Evolutionary conservation across 352 stramenopile genomes (phyloP).

Genomic region (Discostella stelligera): DNA sequence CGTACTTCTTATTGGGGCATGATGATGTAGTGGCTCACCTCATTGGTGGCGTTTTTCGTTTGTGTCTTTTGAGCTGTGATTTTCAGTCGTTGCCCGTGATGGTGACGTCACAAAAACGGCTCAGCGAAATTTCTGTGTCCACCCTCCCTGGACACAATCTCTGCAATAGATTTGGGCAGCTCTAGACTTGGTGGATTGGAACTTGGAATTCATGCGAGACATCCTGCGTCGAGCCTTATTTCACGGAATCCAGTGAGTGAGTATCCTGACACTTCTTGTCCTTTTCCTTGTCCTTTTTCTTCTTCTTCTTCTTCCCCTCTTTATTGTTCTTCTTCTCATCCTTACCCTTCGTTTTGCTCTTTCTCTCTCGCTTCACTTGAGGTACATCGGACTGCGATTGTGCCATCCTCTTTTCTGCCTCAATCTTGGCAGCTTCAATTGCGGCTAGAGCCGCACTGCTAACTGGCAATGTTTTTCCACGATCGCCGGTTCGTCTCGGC

Average conservation of each 20-base stretch:
- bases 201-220: too few relatives aligned
- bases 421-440: constrained; percentile 38
- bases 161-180: too few relatives aligned
- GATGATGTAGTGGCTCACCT: background rate
- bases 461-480: constrained; percentile 5
- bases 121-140: too few relatives aligned
- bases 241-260: too few relatives aligned
- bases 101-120: too few relatives aligned
- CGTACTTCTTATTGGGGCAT: too few relatives aligned
- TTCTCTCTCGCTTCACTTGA: constrained; percentile 15
- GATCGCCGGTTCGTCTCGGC: background rate
- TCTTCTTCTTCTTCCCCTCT: constrained; percentile 25
- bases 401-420: constrained; percentile 40
- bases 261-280: too few relatives aligned
- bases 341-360: constrained; percentile 22
- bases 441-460: constrained; percentile 34
- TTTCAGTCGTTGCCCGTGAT: too few relatives aligned
- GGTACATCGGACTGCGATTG: constrained; percentile 3
- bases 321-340: constrained; percentile 30
- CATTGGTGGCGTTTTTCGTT: background rate
- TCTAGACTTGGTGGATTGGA: too few relatives aligned
- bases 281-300: constrained; percentile 20
- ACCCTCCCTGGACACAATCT: too few relatives aligned
- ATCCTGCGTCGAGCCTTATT: too few relatives aligned
- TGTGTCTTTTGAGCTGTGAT: too few relatives aligned